These are phyloP conservation scores for Dendrobium nobile DNA, from an alignment of 106 monocot species.

Conservation along the genomic window DNA sequence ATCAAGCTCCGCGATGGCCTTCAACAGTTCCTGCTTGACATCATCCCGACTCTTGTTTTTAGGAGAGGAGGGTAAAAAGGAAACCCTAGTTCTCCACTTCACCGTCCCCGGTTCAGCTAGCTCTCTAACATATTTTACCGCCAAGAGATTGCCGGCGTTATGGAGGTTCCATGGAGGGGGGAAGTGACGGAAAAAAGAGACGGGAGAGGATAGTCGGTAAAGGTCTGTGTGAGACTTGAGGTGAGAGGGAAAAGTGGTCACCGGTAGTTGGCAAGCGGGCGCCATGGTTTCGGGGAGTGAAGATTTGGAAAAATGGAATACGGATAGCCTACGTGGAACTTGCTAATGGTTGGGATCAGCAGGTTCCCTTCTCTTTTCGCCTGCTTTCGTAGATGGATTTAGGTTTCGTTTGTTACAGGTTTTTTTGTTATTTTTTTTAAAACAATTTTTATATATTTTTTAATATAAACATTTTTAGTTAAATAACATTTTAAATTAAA, in stretches of 20 bases:
- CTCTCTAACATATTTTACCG: not conserved
- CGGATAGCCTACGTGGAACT: too few species aligned
- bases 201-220: not conserved
- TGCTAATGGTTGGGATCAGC: too few species aligned
- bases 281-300: not conserved
- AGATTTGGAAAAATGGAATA: not conserved
- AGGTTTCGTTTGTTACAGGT: too few species aligned
- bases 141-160: not conserved
- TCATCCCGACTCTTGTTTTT: slow-evolving; percentile 52
- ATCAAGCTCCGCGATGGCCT: slow-evolving; percentile 72
- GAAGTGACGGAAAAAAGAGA: not conserved
- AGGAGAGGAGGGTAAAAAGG: slow-evolving; percentile 68
- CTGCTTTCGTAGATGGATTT: too few species aligned
- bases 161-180: not conserved
- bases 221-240: not conserved
- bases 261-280: not conserved
- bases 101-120: not conserved
- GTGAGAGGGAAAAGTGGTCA: not conserved
- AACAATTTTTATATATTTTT: too few species aligned
- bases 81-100: slow-evolving; percentile 58
- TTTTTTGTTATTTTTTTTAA: too few species aligned
- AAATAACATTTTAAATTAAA: too few species aligned
- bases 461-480: too few species aligned
- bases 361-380: too few species aligned
- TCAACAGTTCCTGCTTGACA: slow-evolving; percentile 79